Evolutionary conservation across 2,329 filamentous ascomycete species (phyloP).

Genomic region (Cytospora piceicola): DNA sequence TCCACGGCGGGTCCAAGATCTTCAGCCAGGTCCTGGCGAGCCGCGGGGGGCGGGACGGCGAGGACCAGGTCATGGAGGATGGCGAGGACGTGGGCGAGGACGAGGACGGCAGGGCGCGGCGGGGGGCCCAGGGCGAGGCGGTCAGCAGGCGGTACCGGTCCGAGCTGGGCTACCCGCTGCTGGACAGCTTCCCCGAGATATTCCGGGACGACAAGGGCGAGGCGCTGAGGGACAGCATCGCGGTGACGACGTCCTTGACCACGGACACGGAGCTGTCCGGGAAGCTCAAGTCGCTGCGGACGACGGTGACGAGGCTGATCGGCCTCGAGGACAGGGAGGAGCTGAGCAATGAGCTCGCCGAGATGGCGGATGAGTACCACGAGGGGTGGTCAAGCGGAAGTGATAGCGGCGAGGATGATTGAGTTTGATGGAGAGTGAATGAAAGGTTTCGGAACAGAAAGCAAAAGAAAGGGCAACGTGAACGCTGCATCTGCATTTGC

Average conservation of each 20-base stretch:
- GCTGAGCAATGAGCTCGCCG: slow-evolving; percentile 78
- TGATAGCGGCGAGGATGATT: slow-evolving; percentile 69
- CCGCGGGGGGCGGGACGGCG: slow-evolving; percentile 37
- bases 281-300: slow-evolving; percentile 68
- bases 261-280: slow-evolving; percentile 75
- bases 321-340: slow-evolving; percentile 79
- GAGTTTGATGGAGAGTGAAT: background rate
- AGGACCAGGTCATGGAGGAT: slow-evolving; percentile 16
- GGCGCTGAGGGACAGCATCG: slow-evolving; percentile 46
- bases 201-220: slow-evolving; percentile 54
- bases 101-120: slow-evolving; percentile 34
- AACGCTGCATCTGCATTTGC: background rate
- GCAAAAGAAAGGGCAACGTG: background rate
- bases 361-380: slow-evolving; percentile 85
- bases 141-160: slow-evolving; percentile 53
- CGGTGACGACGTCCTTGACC: slow-evolving; percentile 65
- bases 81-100: slow-evolving; percentile 32
- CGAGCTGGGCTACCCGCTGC: slow-evolving; percentile 69
- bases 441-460: background rate
- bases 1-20: slow-evolving; percentile 36
- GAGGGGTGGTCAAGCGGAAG: slow-evolving; percentile 84
- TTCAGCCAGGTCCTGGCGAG: slow-evolving; percentile 48
- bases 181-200: slow-evolving; percentile 83
- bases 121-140: slow-evolving; percentile 36
- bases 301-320: slow-evolving; percentile 65